These are phyloP conservation scores for Gynostemma pentaphyllum DNA, from an alignment of 306 rosid species.

Conservation along the genomic window DNA sequence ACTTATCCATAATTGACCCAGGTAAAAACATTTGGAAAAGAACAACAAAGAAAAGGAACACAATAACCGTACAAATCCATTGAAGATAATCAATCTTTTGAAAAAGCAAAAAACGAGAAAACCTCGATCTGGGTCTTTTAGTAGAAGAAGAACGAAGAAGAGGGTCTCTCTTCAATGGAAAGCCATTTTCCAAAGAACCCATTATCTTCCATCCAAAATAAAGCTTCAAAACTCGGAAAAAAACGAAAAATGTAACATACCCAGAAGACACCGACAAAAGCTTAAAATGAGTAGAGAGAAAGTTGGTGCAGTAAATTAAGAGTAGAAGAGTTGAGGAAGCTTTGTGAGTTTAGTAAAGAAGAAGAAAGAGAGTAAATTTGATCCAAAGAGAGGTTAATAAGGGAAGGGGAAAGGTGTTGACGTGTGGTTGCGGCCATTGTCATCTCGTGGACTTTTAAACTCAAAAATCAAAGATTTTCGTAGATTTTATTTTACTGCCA, in stretches of 20 bases:
- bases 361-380: slow-evolving; percentile 5
- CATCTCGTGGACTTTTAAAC: background rate
- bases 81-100: slow-evolving; percentile 80
- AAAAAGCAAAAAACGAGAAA: slow-evolving; percentile 59
- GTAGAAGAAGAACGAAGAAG: slow-evolving; percentile 32
- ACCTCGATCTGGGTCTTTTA: slow-evolving; percentile 76
- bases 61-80: slow-evolving; percentile 83
- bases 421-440: slow-evolving; percentile 17
- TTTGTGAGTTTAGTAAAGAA: slow-evolving; percentile 24
- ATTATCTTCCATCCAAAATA: slow-evolving; percentile 71
- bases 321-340: slow-evolving; percentile 16
- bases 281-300: background rate
- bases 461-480: slow-evolving; percentile 8
- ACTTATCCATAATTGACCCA: slow-evolving; percentile 55
- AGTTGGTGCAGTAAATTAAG: background rate
- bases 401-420: slow-evolving; percentile 14
- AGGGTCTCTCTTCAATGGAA: slow-evolving; percentile 60
- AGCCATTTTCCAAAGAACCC: slow-evolving; percentile 78
- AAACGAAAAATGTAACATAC: background rate
- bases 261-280: slow-evolving; percentile 4
- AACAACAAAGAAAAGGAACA: slow-evolving; percentile 66
- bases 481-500: slow-evolving; percentile 1
- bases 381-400: background rate
- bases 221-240: background rate
- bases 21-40: slow-evolving; percentile 83